Evolutionary conservation across 257 asterid genomes (phyloP).

Genomic region (Petrea volubilis): DNA sequence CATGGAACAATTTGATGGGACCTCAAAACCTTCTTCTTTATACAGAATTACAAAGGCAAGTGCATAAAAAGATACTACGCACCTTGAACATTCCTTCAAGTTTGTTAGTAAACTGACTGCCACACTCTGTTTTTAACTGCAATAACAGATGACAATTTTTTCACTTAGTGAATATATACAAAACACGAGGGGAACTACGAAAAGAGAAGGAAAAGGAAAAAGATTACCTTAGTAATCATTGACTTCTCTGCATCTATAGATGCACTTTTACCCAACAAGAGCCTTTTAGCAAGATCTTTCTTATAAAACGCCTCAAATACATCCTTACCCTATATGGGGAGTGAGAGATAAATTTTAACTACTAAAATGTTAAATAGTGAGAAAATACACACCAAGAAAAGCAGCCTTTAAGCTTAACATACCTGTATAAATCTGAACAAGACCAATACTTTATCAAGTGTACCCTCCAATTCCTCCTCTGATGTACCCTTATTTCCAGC

Average conservation of each 20-base stretch:
- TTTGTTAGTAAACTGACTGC: constrained; percentile 97
- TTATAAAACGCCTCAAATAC: constrained; percentile 70
- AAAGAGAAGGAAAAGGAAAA: constrained; percentile 25
- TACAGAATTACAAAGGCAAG: background rate
- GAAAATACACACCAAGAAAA: background rate
- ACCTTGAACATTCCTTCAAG: constrained; percentile 99
- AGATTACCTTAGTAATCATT: constrained; percentile 65
- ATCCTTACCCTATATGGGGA: constrained; percentile 51
- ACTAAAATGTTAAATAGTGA: background rate
- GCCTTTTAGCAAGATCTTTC: constrained; percentile 86
- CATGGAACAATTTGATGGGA: background rate
- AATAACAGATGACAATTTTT: constrained; percentile 28
- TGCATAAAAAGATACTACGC: constrained; percentile 20
- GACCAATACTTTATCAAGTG: constrained; percentile 93
- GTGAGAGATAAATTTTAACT: constrained; percentile 4
- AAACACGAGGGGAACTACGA: background rate
- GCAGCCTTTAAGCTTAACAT: background rate
- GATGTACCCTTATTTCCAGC: constrained; percentile 99
- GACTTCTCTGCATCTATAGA: constrained; percentile 98
- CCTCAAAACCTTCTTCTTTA: no score
- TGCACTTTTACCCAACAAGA: constrained; percentile 91
- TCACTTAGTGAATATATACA: constrained; percentile 19
- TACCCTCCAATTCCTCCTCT: constrained; percentile 98
- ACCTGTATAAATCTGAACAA: constrained; percentile 98
- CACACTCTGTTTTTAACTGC: constrained; percentile 98